These are phyloP conservation scores for Mycosphaerella sp. DNA, from an alignment of 2,329 filamentous ascomycete genomes.

Conservation along the genomic window DNA sequence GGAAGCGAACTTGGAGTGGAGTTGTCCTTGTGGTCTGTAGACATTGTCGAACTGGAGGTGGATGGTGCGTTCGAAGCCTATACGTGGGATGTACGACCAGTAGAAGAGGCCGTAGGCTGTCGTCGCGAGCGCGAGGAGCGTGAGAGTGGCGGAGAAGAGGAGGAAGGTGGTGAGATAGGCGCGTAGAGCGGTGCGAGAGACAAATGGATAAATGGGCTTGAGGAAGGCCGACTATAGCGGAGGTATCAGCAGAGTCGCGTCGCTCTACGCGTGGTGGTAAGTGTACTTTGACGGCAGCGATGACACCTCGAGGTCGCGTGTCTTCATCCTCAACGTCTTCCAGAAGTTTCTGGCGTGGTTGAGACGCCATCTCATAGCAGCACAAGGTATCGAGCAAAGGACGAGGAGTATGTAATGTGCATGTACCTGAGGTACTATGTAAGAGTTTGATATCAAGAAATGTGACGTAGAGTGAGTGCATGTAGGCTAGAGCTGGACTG, in stretches of 20 bases:
- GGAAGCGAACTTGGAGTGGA: slow-evolving; percentile 1
- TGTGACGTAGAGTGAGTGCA: too few relatives aligned
- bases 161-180: slow-evolving; percentile 58
- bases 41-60: slow-evolving; percentile 60
- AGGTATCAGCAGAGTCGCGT: too few relatives aligned
- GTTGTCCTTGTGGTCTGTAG: slow-evolving; percentile 13
- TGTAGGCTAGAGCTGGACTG: too few relatives aligned
- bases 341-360: slow-evolving; percentile 2
- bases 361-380: slow-evolving; percentile 2
- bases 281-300: slow-evolving; percentile 2
- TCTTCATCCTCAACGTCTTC: slow-evolving; percentile 9
- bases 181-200: slow-evolving; percentile 56
- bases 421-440: background rate
- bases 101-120: slow-evolving; percentile 63
- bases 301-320: slow-evolving; percentile 2
- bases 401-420: background rate
- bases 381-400: background rate
- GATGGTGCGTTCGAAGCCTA: slow-evolving; percentile 55
- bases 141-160: slow-evolving; percentile 46
- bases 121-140: slow-evolving; percentile 53
- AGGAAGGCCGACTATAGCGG: slow-evolving; percentile 36
- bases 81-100: slow-evolving; percentile 59
- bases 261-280: too few relatives aligned
- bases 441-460: background rate
- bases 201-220: slow-evolving; percentile 48